Conservation (phyloP, 345 rosid species). For the Boechera divaricarpa region DNA sequence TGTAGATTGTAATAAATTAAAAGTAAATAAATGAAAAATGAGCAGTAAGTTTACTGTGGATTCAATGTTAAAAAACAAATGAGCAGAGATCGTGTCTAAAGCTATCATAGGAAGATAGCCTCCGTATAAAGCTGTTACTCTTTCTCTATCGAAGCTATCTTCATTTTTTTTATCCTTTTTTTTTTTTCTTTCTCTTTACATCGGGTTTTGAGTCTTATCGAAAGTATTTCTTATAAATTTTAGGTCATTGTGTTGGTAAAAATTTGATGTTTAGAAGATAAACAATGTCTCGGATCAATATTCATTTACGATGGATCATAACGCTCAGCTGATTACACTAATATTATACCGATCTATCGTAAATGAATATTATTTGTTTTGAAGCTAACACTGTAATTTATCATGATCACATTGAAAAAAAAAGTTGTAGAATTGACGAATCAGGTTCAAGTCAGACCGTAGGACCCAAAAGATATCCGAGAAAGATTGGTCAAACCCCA, state of each 20-base stretch:
- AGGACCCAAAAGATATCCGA: slow-evolving; percentile 31
- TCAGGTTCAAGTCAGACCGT: slow-evolving; percentile 19
- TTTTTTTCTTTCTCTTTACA: background rate
- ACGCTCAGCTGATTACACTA: background rate
- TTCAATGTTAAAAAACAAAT: background rate
- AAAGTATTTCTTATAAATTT: background rate
- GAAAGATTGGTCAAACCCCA: slow-evolving; percentile 29
- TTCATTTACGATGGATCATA: too few species aligned
- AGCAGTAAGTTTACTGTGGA: slow-evolving; percentile 32
- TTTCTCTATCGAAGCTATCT: slow-evolving; percentile 13
- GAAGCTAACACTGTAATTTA: background rate
- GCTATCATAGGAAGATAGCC: slow-evolving; percentile 25
- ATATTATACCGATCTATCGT: background rate
- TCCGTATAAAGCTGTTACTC: slow-evolving; percentile 43
- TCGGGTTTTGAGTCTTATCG: background rate
- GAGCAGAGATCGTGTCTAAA: slow-evolving; percentile 30
- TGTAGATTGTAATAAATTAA: slow-evolving; percentile 33
- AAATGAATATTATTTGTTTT: background rate
- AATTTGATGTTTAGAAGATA: background rate
- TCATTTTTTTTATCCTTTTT: background rate
- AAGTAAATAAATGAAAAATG: background rate
- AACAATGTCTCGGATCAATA: too few species aligned
- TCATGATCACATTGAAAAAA: slow-evolving; percentile 3
- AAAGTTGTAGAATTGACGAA: slow-evolving; percentile 18
- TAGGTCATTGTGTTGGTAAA: too few species aligned